A percentile compares a stretch with the other conserved stretches of the same genome.
These are phyloP conservation scores for Monosporascus sp. DNA, from an alignment of 2,329 filamentous ascomycete species.

Conservation along the genomic window DNA sequence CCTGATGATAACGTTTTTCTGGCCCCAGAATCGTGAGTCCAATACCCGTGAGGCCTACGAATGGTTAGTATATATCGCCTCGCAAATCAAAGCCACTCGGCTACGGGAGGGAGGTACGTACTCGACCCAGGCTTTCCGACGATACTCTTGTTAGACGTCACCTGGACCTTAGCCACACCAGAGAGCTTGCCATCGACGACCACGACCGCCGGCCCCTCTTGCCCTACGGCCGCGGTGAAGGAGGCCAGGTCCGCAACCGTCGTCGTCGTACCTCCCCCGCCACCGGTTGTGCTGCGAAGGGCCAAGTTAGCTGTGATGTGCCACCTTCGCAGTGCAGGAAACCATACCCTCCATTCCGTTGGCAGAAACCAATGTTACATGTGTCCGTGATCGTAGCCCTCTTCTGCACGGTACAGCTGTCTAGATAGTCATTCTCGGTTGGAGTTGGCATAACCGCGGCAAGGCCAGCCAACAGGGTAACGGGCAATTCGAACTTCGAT, in stretches of 20 bases:
- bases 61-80: not conserved
- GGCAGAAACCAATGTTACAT: slow-evolving; percentile 31
- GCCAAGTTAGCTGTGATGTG: not conserved
- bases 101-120: slow-evolving; percentile 1
- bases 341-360: slow-evolving; percentile 22
- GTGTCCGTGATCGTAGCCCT: slow-evolving; percentile 31
- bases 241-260: slow-evolving; percentile 43
- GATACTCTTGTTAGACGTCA: slow-evolving; percentile 42
- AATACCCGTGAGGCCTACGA: slow-evolving; percentile 28
- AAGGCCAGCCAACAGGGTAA: slow-evolving; percentile 20
- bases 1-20: slow-evolving; percentile 46
- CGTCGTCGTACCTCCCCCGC: slow-evolving; percentile 42
- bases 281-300: slow-evolving; percentile 41
- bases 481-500: slow-evolving; percentile 8
- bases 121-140: slow-evolving; percentile 32
- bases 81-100: not conserved
- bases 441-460: slow-evolving; percentile 26
- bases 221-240: slow-evolving; percentile 42
- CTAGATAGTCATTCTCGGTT: slow-evolving; percentile 19
- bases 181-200: slow-evolving; percentile 37
- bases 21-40: slow-evolving; percentile 41
- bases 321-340: not conserved
- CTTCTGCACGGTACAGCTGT: slow-evolving; percentile 25
- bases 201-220: slow-evolving; percentile 36
- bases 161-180: slow-evolving; percentile 32